Conservation (phyloP, 2,329 filamentous ascomycete species). For the Neoascochyta sp. region DNA sequence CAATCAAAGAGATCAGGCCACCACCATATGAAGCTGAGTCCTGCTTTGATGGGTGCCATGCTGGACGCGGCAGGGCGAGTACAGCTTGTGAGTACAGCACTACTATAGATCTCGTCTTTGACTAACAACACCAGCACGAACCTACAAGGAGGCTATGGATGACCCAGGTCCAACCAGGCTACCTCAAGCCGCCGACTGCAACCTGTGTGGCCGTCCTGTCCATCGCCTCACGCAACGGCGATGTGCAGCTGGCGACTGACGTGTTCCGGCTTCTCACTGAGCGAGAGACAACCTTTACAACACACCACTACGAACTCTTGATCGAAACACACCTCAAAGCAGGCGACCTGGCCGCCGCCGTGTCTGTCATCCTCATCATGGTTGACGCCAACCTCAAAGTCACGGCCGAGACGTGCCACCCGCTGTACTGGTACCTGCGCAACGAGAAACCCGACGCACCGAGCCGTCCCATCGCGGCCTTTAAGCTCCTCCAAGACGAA, state of each 20-base stretch:
- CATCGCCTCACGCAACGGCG: conserved; percentile 65
- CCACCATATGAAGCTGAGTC: conserved; percentile 39
- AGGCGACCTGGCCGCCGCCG: conserved; percentile 61
- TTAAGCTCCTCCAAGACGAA: conserved; percentile 56
- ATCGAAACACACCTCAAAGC: conserved; percentile 64
- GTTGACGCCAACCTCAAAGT: conserved; percentile 57
- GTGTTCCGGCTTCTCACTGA: conserved; percentile 64
- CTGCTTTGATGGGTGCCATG: conserved; percentile 63
- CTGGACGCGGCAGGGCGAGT: conserved; percentile 70
- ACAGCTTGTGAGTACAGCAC: conserved; percentile 54
- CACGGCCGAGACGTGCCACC: conserved; percentile 58
- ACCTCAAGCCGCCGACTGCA: conserved; percentile 61
- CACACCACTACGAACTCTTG: conserved; percentile 76
- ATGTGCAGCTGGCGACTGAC: conserved; percentile 65
- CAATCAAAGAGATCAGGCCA: conserved; percentile 35
- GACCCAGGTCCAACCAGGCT: conserved; percentile 55
- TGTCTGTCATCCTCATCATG: conserved; percentile 73
- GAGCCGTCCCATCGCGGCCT: conserved; percentile 50
- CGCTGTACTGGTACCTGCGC: conserved; percentile 58
- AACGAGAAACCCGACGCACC: conserved; percentile 39
- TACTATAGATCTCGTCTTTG: no score
- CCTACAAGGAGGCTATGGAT: conserved; percentile 71
- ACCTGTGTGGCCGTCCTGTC: conserved; percentile 66
- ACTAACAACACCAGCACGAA: conserved; percentile 48
- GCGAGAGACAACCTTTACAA: conserved; percentile 55